Percentiles rank a stretch among this genome's conserved stretches.
Evolutionary conservation across 2,329 filamentous ascomycete genomes (phyloP).

Genomic region (Alternaria sp.): DNA sequence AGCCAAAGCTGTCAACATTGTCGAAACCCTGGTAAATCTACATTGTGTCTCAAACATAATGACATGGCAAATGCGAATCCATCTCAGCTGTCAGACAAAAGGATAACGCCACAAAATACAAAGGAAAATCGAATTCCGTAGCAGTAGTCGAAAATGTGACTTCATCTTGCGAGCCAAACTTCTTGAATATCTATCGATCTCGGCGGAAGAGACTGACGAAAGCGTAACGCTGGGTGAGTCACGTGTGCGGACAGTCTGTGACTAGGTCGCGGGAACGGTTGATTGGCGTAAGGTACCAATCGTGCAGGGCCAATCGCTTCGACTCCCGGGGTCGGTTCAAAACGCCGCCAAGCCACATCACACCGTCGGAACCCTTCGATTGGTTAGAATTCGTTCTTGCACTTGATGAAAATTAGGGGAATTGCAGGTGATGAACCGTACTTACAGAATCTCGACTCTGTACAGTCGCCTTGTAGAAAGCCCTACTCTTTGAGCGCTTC

Average conservation of each 20-base stretch:
- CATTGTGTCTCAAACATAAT: no score
- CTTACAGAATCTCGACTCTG: conserved; percentile 9
- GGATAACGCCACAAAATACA: no score
- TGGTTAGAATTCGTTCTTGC: conserved; percentile 17
- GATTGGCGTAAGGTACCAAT: conserved; percentile 20
- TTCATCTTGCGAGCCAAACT: no score
- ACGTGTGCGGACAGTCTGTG: conserved; percentile 18
- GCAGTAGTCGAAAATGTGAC: no score
- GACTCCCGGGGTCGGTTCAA: conserved; percentile 1
- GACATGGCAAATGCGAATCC: no score
- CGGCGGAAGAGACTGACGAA: no score
- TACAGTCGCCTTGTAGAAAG: conserved; percentile 18
- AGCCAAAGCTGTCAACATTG: no score
- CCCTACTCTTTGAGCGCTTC: background rate
- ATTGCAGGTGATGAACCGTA: conserved; percentile 16
- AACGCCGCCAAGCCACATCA: conserved; percentile 24
- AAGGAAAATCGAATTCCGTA: no score
- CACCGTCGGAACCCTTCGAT: conserved; percentile 7
- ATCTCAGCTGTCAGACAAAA: no score
- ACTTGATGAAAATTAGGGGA: background rate
- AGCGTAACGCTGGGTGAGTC: conserved; percentile 24
- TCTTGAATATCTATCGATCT: no score
- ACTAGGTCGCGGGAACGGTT: conserved; percentile 25
- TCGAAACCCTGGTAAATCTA: no score
- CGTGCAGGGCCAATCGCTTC: conserved; percentile 32